Conservation (phyloP, 495 filamentous ascomycete genomes). For the Aspergillus bertholletiae region DNA sequence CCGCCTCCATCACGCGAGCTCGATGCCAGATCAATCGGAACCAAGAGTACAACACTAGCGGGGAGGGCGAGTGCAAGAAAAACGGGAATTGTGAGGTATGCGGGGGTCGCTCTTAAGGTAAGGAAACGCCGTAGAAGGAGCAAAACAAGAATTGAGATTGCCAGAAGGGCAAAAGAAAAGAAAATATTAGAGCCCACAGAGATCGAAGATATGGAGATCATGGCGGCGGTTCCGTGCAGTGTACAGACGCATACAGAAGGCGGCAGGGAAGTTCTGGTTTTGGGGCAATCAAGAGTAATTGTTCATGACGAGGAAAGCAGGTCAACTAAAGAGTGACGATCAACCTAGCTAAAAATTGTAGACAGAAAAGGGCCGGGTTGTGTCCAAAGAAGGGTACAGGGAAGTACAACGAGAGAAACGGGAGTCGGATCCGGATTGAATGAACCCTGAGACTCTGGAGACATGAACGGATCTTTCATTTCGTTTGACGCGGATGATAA, state of each 20-base stretch:
- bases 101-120: conserved; percentile 83
- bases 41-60: conserved; percentile 87
- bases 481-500: neutral
- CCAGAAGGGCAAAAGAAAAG: conserved; percentile 63
- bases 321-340: conserved; percentile 14
- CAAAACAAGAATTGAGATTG: conserved; percentile 71
- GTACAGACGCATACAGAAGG: conserved; percentile 2
- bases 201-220: conserved; percentile 31
- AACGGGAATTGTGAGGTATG: conserved; percentile 84
- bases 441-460: neutral
- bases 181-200: conserved; percentile 70
- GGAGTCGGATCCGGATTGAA: neutral
- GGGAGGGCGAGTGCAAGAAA: conserved; percentile 93
- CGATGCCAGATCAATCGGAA: conserved; percentile 94
- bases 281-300: conserved; percentile 15
- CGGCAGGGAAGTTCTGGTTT: conserved; percentile 3
- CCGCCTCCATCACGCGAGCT: conserved; percentile 67
- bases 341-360: conserved; percentile 5
- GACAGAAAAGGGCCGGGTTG: neutral
- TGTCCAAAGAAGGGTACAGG: conserved; percentile 4
- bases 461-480: neutral
- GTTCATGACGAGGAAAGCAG: conserved; percentile 12
- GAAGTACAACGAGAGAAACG: neutral
- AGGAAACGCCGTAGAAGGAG: conserved; percentile 85
- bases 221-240: conserved; percentile 14